Evolutionary conservation across 495 filamentous ascomycete genomes (phyloP).

Genomic region (Amorphotheca resinae): DNA sequence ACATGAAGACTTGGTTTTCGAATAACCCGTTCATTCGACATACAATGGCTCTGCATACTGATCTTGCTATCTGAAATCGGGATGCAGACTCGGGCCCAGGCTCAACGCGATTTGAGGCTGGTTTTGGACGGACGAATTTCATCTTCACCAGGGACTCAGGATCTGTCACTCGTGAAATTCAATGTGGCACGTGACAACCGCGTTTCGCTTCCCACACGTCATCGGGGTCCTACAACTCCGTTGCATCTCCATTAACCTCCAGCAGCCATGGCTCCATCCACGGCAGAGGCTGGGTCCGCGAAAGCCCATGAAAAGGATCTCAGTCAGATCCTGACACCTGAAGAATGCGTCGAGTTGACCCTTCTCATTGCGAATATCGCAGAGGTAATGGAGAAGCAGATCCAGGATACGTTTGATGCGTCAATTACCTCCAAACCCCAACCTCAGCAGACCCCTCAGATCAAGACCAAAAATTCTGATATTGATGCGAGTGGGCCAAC

Average conservation of each 20-base stretch:
- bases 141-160: too few relatives aligned
- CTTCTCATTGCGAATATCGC: constrained; percentile 31
- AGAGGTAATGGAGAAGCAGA: constrained; percentile 35
- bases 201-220: neutral
- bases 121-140: too few relatives aligned
- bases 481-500: constrained; percentile 9
- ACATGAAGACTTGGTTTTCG: too few relatives aligned
- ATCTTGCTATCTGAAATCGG: too few relatives aligned
- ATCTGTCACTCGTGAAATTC: too few relatives aligned
- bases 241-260: neutral
- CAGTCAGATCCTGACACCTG: constrained; percentile 17
- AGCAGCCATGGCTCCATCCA: constrained; percentile 4
- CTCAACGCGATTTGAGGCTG: too few relatives aligned
- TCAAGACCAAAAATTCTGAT: constrained; percentile 22
- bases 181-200: neutral
- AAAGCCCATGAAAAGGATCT: constrained; percentile 16
- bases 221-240: neutral
- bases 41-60: too few relatives aligned
- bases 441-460: constrained; percentile 20
- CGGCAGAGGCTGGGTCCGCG: constrained; percentile 1
- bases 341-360: constrained; percentile 24
- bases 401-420: constrained; percentile 34
- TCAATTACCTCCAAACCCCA: constrained; percentile 18
- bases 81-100: too few relatives aligned
- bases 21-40: too few relatives aligned